phyloP scores from a whole-genome alignment of 2,329 filamentous ascomycete genomes.

The Sporothrix sp. region DNA sequence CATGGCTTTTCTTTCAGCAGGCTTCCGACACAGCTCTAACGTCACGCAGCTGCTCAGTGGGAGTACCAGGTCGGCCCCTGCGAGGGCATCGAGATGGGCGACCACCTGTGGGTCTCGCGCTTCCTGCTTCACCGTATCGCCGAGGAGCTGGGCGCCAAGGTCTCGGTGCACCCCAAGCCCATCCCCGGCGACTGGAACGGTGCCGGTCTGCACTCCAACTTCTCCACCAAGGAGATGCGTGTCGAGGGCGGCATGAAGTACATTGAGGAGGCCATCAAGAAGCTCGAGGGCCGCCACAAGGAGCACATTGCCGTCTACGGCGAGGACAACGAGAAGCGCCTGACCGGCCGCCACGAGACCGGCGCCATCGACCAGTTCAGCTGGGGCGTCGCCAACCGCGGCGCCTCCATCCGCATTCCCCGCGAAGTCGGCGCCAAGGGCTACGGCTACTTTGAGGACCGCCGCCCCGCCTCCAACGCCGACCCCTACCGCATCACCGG shows the following conservation, averaged over 20 bases:
- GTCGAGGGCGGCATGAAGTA: conserved; percentile 87
- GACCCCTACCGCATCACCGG: conserved; percentile 63
- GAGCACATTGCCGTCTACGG: conserved; percentile 89
- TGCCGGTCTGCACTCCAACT: conserved; percentile 64
- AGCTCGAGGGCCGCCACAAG: conserved; percentile 64
- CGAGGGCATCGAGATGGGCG: conserved; percentile 51
- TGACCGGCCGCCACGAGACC: conserved; percentile 91
- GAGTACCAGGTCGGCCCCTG: conserved; percentile 21
- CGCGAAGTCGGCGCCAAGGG: conserved; percentile 61
- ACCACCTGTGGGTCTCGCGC: conserved; percentile 90
- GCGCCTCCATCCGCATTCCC: conserved; percentile 76
- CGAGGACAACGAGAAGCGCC: conserved; percentile 88
- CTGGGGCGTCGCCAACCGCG: conserved; percentile 92
- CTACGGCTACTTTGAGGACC: conserved; percentile 53
- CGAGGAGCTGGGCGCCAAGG: conserved; percentile 93
- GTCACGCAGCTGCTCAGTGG: conserved; percentile 17
- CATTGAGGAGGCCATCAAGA: conserved; percentile 81
- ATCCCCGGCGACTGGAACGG: conserved; percentile 95
- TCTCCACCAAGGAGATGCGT: conserved; percentile 83
- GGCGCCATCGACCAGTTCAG: conserved; percentile 87
- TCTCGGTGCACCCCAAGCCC: conserved; percentile 92
- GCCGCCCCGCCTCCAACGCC: conserved; percentile 63
- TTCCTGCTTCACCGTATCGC: conserved; percentile 71
- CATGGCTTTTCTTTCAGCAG: not conserved
- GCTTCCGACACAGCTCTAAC: not conserved